These are phyloP conservation scores for Ustilago bromivora DNA, from an alignment of 1,284 basidiomycete genomes.

Conservation along the genomic window DNA sequence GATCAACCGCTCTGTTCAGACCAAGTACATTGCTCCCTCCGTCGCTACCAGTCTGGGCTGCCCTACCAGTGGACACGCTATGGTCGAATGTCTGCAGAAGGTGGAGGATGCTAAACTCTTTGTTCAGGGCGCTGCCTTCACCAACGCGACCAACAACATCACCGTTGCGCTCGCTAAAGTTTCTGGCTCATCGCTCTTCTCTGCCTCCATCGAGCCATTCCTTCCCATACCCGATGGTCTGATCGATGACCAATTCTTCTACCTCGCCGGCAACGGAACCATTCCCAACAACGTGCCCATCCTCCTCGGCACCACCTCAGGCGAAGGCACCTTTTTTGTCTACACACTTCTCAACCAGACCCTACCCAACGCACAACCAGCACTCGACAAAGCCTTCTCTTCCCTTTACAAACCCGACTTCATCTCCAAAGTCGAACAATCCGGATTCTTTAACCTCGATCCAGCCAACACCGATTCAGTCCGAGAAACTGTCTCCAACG, in stretches of 20 bases:
- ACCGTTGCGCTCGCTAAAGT: slow-evolving; percentile 15
- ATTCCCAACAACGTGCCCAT: slow-evolving; percentile 46
- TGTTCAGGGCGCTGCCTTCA: slow-evolving; percentile 26
- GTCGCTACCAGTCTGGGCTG: slow-evolving; percentile 27
- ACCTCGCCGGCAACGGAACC: slow-evolving; percentile 44
- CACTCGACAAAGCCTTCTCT: slow-evolving; percentile 21
- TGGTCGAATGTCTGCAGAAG: slow-evolving; percentile 48
- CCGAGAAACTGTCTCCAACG: slow-evolving; percentile 22
- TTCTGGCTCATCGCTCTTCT: slow-evolving; percentile 7
- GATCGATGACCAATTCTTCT: slow-evolving; percentile 47
- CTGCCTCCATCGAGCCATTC: slow-evolving; percentile 36
- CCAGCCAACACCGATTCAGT: slow-evolving; percentile 28
- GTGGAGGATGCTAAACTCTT: slow-evolving; percentile 21
- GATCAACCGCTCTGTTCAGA: slow-evolving; percentile 28
- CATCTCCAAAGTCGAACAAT: slow-evolving; percentile 12
- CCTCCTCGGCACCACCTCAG: slow-evolving; percentile 32
- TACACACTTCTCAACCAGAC: slow-evolving; percentile 26
- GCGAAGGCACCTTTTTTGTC: slow-evolving; percentile 42
- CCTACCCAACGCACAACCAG: slow-evolving; percentile 20
- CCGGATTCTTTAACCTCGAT: slow-evolving; percentile 36
- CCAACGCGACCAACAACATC: slow-evolving; percentile 29
- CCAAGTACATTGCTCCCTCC: slow-evolving; percentile 27
- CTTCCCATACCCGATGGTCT: slow-evolving; percentile 37
- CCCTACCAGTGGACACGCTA: slow-evolving; percentile 14
- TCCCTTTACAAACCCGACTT: slow-evolving; percentile 17